Evolutionary conservation across 148 eudicot species (phyloP).

Genomic region (Silene conica): DNA sequence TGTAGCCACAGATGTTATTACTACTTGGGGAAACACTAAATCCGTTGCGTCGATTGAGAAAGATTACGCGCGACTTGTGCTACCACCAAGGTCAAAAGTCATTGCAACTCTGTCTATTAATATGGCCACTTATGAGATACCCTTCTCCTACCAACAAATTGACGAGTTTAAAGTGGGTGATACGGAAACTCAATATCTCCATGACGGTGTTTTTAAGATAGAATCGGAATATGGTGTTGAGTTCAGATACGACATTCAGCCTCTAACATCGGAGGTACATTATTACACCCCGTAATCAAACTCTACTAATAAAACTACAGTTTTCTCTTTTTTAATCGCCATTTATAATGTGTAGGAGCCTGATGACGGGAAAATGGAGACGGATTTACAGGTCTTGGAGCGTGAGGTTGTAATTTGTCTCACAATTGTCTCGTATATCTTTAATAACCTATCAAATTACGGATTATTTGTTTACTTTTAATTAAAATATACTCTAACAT

Average conservation of each 20-base stretch:
- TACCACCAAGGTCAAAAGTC: neutral
- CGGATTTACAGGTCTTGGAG: neutral
- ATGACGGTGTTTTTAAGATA: neutral
- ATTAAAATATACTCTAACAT: too few species aligned
- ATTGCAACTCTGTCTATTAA: neutral
- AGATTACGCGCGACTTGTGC: too few species aligned
- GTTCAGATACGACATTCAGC: neutral
- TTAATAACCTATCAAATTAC: too few species aligned
- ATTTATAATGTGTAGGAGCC: neutral
- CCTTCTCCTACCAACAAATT: neutral
- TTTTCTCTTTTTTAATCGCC: too few species aligned
- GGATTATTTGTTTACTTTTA: too few species aligned
- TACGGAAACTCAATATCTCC: neutral
- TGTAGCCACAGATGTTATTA: neutral
- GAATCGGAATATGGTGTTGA: neutral
- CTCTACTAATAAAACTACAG: too few species aligned
- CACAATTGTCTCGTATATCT: too few species aligned
- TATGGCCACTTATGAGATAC: neutral
- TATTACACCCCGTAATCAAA: too few species aligned
- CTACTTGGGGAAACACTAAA: neutral
- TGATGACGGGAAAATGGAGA: neutral
- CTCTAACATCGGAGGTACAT: neutral
- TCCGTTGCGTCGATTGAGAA: too few species aligned
- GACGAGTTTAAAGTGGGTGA: neutral
- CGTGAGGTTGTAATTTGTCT: neutral